These are phyloP conservation scores for Colletotrichum chrysophilum DNA, from an alignment of 2,329 filamentous ascomycete genomes.

Conservation along the genomic window DNA sequence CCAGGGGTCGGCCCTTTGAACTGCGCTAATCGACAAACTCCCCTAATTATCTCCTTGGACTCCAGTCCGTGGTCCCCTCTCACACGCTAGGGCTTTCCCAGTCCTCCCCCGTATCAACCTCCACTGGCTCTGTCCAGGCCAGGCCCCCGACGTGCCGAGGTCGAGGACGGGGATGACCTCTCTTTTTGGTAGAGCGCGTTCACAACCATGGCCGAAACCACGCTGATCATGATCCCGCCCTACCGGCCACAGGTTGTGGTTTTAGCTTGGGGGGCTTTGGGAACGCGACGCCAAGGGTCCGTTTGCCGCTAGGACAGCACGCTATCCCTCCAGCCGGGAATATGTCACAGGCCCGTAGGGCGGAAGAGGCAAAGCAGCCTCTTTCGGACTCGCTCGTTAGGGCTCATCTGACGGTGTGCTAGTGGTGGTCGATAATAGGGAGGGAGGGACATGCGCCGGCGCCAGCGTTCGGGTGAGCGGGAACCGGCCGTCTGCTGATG, in stretches of 20 bases:
- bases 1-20: background rate
- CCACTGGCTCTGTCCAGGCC: background rate
- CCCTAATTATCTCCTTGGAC: background rate
- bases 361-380: background rate
- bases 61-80: background rate
- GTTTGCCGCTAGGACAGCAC: background rate
- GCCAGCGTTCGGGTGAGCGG: background rate
- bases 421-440: background rate
- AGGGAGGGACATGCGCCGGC: background rate
- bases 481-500: background rate
- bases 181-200: background rate
- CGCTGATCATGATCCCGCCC: slow-evolving; percentile 15
- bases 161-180: slow-evolving; percentile 5
- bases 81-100: background rate
- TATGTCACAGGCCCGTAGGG: background rate
- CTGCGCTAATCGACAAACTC: background rate
- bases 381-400: background rate
- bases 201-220: background rate
- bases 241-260: background rate
- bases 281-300: background rate
- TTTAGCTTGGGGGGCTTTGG: background rate
- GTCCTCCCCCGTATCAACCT: background rate
- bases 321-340: slow-evolving; percentile 2
- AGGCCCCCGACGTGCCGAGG: slow-evolving; percentile 3
- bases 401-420: background rate